Conservation (phyloP, 768 basidiomycete species). For the Leucogyrophana mollusca region DNA sequence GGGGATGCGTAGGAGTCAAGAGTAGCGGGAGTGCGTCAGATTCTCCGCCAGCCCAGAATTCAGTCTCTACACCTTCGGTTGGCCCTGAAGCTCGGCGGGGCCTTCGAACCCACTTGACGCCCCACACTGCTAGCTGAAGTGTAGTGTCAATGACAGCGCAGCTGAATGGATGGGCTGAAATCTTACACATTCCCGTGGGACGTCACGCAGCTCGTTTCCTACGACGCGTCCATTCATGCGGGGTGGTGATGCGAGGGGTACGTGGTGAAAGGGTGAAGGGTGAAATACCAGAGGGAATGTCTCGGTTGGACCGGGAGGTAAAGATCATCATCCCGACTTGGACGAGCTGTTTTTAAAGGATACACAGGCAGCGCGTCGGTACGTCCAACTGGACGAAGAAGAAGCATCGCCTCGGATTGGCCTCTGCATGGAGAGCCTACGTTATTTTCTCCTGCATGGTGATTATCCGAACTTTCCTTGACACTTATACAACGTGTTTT, state of each 20-base stretch:
- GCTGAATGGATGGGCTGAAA: background rate
- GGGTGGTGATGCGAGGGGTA: conserved; percentile 14
- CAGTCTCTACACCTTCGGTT: background rate
- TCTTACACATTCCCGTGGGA: conserved; percentile 29
- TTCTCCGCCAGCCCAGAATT: background rate
- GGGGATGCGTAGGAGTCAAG: background rate
- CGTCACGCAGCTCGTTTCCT: conserved; percentile 27
- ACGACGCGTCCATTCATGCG: conserved; percentile 14
- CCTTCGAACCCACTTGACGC: background rate
- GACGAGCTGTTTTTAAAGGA: conserved; percentile 23
- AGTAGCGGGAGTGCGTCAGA: background rate
- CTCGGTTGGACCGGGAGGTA: conserved; percentile 14
- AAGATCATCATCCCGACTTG: conserved; percentile 9
- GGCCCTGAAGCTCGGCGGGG: background rate
- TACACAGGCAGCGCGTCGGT: conserved; percentile 1
- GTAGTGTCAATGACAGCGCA: too few relatives aligned
- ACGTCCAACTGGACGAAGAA: conserved; percentile 18
- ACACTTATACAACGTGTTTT: conserved; percentile 28
- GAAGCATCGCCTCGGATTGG: conserved; percentile 21
- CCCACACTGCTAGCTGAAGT: background rate
- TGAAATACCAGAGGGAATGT: conserved; percentile 13
- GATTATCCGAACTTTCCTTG: conserved; percentile 11
- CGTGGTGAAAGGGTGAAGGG: conserved; percentile 1
- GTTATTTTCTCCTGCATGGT: conserved; percentile 16
- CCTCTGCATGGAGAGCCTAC: conserved; percentile 8